phyloP scores from a whole-genome alignment of 139 green algal genomes.

The Haematococcus sp. region DNA sequence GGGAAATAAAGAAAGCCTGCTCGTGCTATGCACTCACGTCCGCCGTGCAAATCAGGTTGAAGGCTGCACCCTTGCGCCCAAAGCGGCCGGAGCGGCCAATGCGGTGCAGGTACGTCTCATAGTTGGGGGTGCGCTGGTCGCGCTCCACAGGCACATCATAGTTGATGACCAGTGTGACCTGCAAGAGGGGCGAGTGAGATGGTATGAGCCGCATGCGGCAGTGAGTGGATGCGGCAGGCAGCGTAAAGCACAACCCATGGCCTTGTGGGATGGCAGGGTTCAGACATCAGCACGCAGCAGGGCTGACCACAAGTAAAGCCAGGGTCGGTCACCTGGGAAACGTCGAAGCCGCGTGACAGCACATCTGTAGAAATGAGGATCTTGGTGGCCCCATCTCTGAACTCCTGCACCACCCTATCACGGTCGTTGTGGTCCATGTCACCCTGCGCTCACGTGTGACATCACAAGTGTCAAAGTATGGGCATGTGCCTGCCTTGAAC shows the following conservation, averaged over 20 bases:
- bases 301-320: too few relatives aligned
- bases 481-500: too few relatives aligned
- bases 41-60: slow-evolving; percentile 79
- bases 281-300: too few relatives aligned
- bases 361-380: slow-evolving; percentile 98
- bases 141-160: slow-evolving; percentile 91
- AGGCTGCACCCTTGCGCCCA: slow-evolving; percentile 92
- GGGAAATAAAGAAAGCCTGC: too few relatives aligned
- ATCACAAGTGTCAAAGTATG: slow-evolving; percentile 14
- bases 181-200: neutral
- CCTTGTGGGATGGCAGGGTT: too few relatives aligned
- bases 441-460: too few relatives aligned
- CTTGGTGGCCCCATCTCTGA: slow-evolving; percentile 87
- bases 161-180: slow-evolving; percentile 99
- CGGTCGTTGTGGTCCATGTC: slow-evolving; percentile 81
- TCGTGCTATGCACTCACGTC: slow-evolving; percentile 43
- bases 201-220: too few relatives aligned
- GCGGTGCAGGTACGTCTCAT: slow-evolving; percentile 98
- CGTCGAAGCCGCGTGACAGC: slow-evolving; percentile 94
- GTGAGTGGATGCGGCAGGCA: too few relatives aligned
- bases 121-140: slow-evolving; percentile 74
- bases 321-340: slow-evolving; percentile 70
- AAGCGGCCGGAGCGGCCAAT: slow-evolving; percentile 95
- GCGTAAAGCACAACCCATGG: too few relatives aligned
- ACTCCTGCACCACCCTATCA: slow-evolving; percentile 91